These are phyloP conservation scores for Hirschioporus abietinus DNA, from an alignment of 768 basidiomycete species.

Conservation along the genomic window DNA sequence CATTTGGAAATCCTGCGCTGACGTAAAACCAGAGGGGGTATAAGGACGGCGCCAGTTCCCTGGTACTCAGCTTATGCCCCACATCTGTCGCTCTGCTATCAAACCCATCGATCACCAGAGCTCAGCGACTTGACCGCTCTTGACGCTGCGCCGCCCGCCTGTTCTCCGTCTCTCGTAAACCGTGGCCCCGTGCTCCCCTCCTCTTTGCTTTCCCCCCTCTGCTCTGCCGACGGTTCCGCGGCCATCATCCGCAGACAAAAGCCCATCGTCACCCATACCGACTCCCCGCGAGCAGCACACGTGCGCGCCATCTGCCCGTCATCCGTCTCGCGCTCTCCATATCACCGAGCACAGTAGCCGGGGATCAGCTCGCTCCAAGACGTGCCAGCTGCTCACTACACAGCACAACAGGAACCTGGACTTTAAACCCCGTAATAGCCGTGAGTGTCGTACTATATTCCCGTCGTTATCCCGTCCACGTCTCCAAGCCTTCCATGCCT, in stretches of 20 bases:
- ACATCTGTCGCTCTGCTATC: not conserved
- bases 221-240: not conserved
- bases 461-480: too few species aligned
- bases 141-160: conserved; percentile 1
- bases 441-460: not conserved
- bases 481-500: too few species aligned
- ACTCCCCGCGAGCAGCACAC: not conserved
- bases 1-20: not conserved
- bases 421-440: not conserved
- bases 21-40: not conserved
- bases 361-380: not conserved
- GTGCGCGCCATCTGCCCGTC: conserved; percentile 1
- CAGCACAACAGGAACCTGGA: not conserved
- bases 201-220: too few species aligned
- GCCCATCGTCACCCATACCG: not conserved
- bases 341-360: not conserved
- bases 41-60: not conserved
- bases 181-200: not conserved
- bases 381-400: not conserved
- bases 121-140: not conserved
- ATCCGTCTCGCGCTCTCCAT: not conserved
- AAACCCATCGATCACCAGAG: not conserved
- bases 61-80: not conserved
- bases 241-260: not conserved
- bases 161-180: not conserved